These are phyloP conservation scores for Yamadazyma paraphyllophila DNA, from an alignment of 805 yeast genomes.

Conservation along the genomic window DNA sequence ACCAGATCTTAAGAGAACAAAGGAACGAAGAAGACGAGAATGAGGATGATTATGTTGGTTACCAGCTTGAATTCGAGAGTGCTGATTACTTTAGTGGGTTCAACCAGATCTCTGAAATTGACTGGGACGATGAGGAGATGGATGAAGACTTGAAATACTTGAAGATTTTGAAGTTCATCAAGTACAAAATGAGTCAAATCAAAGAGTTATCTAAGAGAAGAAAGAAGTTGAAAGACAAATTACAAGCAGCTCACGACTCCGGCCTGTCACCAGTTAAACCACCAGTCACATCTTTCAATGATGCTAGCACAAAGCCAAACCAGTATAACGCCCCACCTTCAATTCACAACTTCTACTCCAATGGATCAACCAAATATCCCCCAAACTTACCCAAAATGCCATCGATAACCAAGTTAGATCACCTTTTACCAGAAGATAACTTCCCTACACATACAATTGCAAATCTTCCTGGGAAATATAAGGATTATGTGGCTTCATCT, in stretches of 20 bases:
- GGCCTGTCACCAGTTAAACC: not conserved
- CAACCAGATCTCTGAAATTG: slow-evolving; percentile 25
- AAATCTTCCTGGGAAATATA: not conserved
- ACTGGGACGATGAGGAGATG: slow-evolving; percentile 49
- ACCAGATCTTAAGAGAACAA: slow-evolving; percentile 34
- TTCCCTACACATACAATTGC: slow-evolving; percentile 19
- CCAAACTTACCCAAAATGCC: slow-evolving; percentile 15
- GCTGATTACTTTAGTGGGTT: slow-evolving; percentile 12
- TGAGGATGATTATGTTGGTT: slow-evolving; percentile 21
- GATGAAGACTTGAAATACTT: slow-evolving; percentile 46
- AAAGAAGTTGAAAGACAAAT: not conserved
- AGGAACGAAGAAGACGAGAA: slow-evolving; percentile 31
- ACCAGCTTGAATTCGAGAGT: slow-evolving; percentile 23
- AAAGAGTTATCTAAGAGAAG: slow-evolving; percentile 11
- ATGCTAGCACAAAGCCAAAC: not conserved
- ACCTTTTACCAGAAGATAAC: slow-evolving; percentile 20
- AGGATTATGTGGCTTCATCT: not conserved
- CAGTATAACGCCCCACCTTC: slow-evolving; percentile 6
- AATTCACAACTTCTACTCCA: slow-evolving; percentile 9
- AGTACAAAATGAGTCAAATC: slow-evolving; percentile 29
- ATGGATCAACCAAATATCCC: slow-evolving; percentile 2
- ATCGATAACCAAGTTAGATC: slow-evolving; percentile 20
- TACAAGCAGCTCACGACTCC: not conserved
- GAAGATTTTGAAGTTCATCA: slow-evolving; percentile 40
- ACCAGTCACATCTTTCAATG: not conserved